These are phyloP conservation scores for Leptomonas pyrrhocoris DNA, from an alignment of 208 protist genomes.

Conservation along the genomic window DNA sequence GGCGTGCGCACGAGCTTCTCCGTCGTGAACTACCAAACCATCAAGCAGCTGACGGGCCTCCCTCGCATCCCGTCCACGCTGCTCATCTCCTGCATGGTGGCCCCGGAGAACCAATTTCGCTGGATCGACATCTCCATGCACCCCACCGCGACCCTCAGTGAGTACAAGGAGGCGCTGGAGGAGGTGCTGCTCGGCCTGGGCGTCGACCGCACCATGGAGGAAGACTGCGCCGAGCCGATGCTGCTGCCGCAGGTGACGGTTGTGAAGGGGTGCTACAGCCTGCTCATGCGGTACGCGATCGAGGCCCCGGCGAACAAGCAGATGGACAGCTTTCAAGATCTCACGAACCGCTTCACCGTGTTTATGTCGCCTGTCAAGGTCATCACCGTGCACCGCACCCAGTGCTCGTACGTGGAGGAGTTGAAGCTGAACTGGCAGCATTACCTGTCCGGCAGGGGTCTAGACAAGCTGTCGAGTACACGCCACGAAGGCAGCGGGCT, in stretches of 20 bases:
- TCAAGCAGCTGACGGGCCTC: conserved; percentile 65
- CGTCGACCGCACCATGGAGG: conserved; percentile 57
- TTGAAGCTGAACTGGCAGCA: conserved; percentile 60
- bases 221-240: conserved; percentile 63
- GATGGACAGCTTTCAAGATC: conserved; percentile 70
- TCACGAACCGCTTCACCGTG: conserved; percentile 81
- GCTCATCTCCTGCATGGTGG: conserved; percentile 56
- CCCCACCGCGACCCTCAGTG: conserved; percentile 59
- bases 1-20: conserved; percentile 70
- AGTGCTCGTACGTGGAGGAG: conserved; percentile 71
- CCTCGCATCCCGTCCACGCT: conserved; percentile 59
- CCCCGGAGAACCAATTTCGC: conserved; percentile 29
- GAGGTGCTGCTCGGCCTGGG: conserved; percentile 57
- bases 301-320: conserved; percentile 38
- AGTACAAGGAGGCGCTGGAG: conserved; percentile 62
- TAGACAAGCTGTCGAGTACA: neutral
- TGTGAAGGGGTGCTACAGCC: conserved; percentile 47
- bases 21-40: conserved; percentile 51
- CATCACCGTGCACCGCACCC: conserved; percentile 76
- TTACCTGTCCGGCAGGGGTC: neutral
- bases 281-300: conserved; percentile 76
- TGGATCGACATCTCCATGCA: conserved; percentile 80
- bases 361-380: conserved; percentile 42
- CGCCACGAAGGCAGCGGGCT: neutral
- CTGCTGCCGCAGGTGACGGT: conserved; percentile 77